Conservation (phyloP, 192 early-diverging fungal genomes). For the Coemansia umbellata region DNA sequence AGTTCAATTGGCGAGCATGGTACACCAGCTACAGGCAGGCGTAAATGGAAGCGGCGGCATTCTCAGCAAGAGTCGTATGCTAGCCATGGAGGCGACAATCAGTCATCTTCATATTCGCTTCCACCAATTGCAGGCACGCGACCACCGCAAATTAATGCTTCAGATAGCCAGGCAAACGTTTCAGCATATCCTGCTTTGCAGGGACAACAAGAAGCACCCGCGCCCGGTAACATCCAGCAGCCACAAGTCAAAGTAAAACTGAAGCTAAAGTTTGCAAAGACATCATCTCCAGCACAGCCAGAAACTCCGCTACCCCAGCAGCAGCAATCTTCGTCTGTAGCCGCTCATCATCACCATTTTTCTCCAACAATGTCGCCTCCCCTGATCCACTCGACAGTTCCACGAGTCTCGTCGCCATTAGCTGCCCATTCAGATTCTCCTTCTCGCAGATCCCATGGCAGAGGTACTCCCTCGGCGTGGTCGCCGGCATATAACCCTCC, state of each 20-base stretch:
- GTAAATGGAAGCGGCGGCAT: constrained; percentile 7
- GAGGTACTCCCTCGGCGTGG: constrained; percentile 5
- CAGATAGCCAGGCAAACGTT: constrained; percentile 20
- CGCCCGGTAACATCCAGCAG: constrained; percentile 3
- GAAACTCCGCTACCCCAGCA: constrained; percentile 1
- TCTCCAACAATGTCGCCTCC: constrained; percentile 28
- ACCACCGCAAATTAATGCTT: constrained; percentile 19
- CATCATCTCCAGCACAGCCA: background rate
- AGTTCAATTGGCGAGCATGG: constrained; percentile 2
- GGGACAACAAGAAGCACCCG: no score
- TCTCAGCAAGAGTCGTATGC: background rate
- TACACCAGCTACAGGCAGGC: no score
- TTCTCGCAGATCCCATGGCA: background rate
- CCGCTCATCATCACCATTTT: background rate
- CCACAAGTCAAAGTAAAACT: constrained; percentile 43
- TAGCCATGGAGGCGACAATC: background rate
- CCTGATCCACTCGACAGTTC: constrained; percentile 13
- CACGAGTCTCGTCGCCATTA: constrained; percentile 29
- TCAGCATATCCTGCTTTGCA: no score
- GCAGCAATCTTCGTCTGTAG: no score
- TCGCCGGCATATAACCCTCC: constrained; percentile 8
- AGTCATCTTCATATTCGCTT: constrained; percentile 1
- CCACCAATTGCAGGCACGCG: constrained; percentile 34
- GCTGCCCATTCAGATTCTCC: constrained; percentile 1
- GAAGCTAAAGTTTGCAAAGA: constrained; percentile 15